Evolutionary conservation across 2,329 filamentous ascomycete species (phyloP).

Genomic region (Volutella citrinella): DNA sequence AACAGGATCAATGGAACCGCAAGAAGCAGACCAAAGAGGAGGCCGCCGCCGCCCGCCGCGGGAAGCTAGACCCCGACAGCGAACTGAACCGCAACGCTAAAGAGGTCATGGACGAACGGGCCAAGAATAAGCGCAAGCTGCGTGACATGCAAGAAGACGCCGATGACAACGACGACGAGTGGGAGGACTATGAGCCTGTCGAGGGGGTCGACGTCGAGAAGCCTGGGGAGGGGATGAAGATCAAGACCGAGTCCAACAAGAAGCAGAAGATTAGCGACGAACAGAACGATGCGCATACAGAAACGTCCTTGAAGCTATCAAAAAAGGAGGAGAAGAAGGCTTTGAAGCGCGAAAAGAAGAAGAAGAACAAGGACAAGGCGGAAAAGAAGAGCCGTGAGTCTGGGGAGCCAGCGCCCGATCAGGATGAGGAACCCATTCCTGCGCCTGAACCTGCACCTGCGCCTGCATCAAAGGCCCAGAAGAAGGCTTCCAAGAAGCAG

Average conservation of each 20-base stretch:
- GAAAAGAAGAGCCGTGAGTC: slow-evolving; percentile 37
- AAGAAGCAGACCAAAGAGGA: slow-evolving; percentile 96
- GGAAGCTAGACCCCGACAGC: slow-evolving; percentile 88
- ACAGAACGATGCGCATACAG: slow-evolving; percentile 36
- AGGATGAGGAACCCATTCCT: slow-evolving; percentile 15
- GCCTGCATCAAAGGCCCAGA: slow-evolving; percentile 20
- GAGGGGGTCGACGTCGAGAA: slow-evolving; percentile 57
- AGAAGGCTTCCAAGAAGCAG: slow-evolving; percentile 27
- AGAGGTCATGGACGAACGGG: slow-evolving; percentile 83
- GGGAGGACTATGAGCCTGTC: slow-evolving; percentile 41
- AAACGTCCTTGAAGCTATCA: slow-evolving; percentile 43
- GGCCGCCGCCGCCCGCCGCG: slow-evolving; percentile 75
- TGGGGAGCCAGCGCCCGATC: slow-evolving; percentile 17
- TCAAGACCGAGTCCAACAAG: slow-evolving; percentile 48
- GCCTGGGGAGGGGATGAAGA: slow-evolving; percentile 63
- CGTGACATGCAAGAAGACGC: slow-evolving; percentile 56
- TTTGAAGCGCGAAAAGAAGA: slow-evolving; percentile 45
- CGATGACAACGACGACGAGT: slow-evolving; percentile 43
- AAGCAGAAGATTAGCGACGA: slow-evolving; percentile 45
- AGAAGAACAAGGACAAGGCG: slow-evolving; percentile 42
- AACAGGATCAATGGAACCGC: slow-evolving; percentile 83
- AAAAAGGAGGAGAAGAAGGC: slow-evolving; percentile 54
- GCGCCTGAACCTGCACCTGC: slow-evolving; percentile 11
- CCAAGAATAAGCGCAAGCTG: slow-evolving; percentile 76
- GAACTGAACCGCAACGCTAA: slow-evolving; percentile 78